Evolutionary conservation across 495 filamentous ascomycete species (phyloP).

Genomic region (Neurospora intermedia): DNA sequence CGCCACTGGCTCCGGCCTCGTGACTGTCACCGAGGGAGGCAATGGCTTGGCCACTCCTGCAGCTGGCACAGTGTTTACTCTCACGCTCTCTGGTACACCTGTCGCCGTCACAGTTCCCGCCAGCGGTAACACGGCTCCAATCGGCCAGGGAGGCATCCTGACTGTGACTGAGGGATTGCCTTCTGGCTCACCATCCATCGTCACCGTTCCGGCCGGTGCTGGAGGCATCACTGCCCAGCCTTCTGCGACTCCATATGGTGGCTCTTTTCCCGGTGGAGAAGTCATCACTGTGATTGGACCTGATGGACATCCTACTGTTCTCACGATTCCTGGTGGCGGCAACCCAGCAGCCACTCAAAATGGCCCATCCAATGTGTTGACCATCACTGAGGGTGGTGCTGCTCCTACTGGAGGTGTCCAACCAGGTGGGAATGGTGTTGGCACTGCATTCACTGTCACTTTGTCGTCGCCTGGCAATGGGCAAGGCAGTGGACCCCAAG

Average conservation of each 20-base stretch:
- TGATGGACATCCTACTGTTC: no score
- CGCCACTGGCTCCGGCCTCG: neutral
- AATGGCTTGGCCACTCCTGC: neutral
- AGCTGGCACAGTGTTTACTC: neutral
- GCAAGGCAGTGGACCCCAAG: neutral
- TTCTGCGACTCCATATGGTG: neutral
- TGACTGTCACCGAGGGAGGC: neutral
- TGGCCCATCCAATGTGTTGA: neutral
- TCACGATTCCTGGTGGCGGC: no score
- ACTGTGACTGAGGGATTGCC: neutral
- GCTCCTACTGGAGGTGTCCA: neutral
- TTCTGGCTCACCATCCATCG: neutral
- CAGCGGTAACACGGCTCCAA: neutral
- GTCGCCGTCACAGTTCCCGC: neutral
- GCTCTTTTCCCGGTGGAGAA: neutral
- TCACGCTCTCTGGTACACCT: neutral
- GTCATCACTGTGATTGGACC: neutral
- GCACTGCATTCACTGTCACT: neutral
- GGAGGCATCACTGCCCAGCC: neutral
- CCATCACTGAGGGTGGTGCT: conserved; percentile 1
- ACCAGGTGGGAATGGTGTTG: neutral
- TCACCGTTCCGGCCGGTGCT: neutral
- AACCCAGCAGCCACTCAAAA: no score
- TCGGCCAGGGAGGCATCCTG: neutral
- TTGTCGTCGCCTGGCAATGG: neutral